These are phyloP conservation scores for Secale cereale DNA, from an alignment of 176 grass and related monocot species.

Conservation along the genomic window DNA sequence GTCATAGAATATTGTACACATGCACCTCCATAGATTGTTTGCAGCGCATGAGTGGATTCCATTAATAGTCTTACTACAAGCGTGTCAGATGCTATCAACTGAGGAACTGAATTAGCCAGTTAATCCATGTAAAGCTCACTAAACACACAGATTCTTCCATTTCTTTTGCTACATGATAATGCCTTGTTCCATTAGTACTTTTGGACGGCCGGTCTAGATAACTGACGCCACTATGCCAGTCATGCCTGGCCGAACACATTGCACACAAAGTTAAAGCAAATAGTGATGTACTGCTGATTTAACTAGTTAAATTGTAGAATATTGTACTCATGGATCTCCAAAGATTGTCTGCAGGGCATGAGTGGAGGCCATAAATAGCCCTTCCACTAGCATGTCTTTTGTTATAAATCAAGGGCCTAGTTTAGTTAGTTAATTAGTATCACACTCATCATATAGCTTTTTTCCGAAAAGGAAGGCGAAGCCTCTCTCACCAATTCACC, in stretches of 20 bases:
- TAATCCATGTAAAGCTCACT: no score
- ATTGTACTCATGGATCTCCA: neutral
- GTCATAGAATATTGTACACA: neutral
- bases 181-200: neutral
- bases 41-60: no score
- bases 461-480: neutral
- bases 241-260: neutral
- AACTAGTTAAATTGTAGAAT: neutral
- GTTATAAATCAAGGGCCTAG: neutral
- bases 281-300: neutral
- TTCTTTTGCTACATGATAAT: neutral
- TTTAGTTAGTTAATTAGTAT: neutral
- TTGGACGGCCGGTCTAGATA: neutral
- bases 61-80: neutral
- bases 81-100: neutral
- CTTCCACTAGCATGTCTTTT: neutral
- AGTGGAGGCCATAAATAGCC: neutral
- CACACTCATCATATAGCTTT: neutral
- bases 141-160: no score
- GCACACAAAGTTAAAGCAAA: neutral
- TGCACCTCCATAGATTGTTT: neutral
- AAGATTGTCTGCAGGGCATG: neutral
- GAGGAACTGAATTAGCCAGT: neutral
- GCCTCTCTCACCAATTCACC: neutral
- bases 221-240: neutral